phyloP scores from a whole-genome alignment of 352 stramenopile genomes.

The Phytopythium montanum region DNA sequence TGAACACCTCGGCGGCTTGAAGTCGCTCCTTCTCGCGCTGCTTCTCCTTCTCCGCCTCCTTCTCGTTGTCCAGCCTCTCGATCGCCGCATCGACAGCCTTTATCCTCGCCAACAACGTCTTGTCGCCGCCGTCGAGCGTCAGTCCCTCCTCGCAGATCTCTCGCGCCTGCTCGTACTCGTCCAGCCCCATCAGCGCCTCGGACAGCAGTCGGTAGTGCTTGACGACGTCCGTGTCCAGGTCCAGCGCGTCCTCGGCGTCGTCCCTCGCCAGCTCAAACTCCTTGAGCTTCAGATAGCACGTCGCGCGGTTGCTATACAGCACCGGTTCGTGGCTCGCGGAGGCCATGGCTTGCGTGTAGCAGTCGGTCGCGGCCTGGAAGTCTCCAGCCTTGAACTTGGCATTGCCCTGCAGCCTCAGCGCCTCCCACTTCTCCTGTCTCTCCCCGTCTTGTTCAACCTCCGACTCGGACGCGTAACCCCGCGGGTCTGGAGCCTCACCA shows the following conservation, averaged over 20 bases:
- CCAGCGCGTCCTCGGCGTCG: slow-evolving; percentile 33
- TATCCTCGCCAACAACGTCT: slow-evolving; percentile 15
- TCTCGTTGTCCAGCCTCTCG: slow-evolving; percentile 12
- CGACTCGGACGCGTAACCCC: background rate
- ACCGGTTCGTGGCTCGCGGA: slow-evolving; percentile 22
- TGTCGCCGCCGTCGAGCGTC: slow-evolving; percentile 19
- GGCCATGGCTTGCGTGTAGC: slow-evolving; percentile 24
- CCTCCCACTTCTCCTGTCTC: slow-evolving; percentile 25
- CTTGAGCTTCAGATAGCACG: slow-evolving; percentile 24
- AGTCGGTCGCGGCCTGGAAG: slow-evolving; percentile 26
- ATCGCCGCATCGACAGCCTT: slow-evolving; percentile 14
- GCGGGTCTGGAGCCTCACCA: background rate
- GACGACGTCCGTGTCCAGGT: slow-evolving; percentile 20
- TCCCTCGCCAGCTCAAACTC: slow-evolving; percentile 24
- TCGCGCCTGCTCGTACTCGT: slow-evolving; percentile 28
- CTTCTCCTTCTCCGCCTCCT: slow-evolving; percentile 21
- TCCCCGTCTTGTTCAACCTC: background rate
- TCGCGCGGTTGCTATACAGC: slow-evolving; percentile 31
- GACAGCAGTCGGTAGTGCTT: slow-evolving; percentile 37
- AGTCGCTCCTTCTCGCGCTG: slow-evolving; percentile 14
- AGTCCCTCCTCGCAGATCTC: slow-evolving; percentile 35
- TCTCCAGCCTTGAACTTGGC: slow-evolving; percentile 31
- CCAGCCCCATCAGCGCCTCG: slow-evolving; percentile 28
- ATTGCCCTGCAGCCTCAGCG: slow-evolving; percentile 29
- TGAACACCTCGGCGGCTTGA: background rate